Percentiles rank a stretch among this genome's conserved stretches.
Evolutionary conservation across 306 rosid species (phyloP).

Genomic region (Ammopiptanthus mongolicus): DNA sequence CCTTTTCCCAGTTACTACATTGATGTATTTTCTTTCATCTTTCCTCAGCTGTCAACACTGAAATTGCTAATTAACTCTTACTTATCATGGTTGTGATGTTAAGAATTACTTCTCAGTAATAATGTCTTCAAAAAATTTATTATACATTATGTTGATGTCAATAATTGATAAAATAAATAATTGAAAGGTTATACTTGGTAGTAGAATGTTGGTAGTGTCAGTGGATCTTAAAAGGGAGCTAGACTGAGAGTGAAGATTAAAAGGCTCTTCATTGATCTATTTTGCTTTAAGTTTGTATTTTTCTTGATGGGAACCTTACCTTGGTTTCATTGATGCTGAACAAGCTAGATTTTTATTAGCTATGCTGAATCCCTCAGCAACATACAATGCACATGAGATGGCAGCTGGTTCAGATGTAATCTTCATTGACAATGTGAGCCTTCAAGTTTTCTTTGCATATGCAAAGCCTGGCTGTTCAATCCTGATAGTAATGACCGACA

Average conservation of each 20-base stretch:
- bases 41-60: not conserved
- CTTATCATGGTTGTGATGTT: not conserved
- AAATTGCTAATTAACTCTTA: not conserved
- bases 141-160: too few species aligned
- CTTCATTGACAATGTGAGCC: slow-evolving; percentile 86
- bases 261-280: not conserved
- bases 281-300: slow-evolving; percentile 4
- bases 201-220: too few species aligned
- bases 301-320: not conserved
- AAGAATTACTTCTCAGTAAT: too few species aligned
- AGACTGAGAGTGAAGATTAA: too few species aligned
- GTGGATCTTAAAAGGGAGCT: too few species aligned
- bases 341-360: slow-evolving; percentile 86
- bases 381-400: slow-evolving; percentile 73
- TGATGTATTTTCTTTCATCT: not conserved
- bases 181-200: too few species aligned
- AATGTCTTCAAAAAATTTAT: too few species aligned
- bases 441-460: slow-evolving; percentile 93
- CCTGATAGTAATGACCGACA: slow-evolving; percentile 26
- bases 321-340: slow-evolving; percentile 21
- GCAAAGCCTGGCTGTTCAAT: slow-evolving; percentile 79
- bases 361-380: slow-evolving; percentile 88
- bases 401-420: slow-evolving; percentile 80
- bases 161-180: too few species aligned
- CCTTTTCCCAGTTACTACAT: not conserved